Conservation (phyloP, 257 asterid species). For the Solanum appendiculatum region DNA sequence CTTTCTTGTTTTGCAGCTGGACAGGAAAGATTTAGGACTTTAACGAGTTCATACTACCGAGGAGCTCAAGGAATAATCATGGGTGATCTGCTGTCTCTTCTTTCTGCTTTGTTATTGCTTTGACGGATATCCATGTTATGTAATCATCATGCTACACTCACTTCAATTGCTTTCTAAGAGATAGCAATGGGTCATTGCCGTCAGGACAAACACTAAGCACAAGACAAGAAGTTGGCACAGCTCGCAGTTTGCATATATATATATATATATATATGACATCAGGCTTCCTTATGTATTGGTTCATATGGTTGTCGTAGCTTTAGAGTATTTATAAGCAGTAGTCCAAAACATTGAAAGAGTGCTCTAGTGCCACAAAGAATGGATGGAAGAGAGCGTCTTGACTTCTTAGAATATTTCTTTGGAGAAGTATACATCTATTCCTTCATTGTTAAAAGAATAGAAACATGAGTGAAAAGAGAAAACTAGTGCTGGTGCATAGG, state of each 20-base stretch:
- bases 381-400: neutral
- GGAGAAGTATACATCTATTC: neutral
- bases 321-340: neutral
- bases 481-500: neutral
- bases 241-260: neutral
- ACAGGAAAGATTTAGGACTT: conserved; percentile 62
- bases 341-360: neutral
- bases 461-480: neutral
- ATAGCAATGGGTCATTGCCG: neutral
- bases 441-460: neutral
- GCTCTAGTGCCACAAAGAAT: neutral
- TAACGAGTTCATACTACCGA: conserved; percentile 65
- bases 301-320: neutral
- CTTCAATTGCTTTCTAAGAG: neutral
- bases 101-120: neutral
- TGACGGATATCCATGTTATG: neutral
- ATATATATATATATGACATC: neutral
- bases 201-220: neutral
- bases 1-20: conserved; percentile 43
- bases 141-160: neutral
- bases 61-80: conserved; percentile 69
- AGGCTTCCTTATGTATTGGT: neutral
- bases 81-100: conserved; percentile 27
- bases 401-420: neutral
- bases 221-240: neutral